Evolutionary conservation across 2,329 filamentous ascomycete genomes (phyloP).

Genomic region (Colletotrichum sp.): DNA sequence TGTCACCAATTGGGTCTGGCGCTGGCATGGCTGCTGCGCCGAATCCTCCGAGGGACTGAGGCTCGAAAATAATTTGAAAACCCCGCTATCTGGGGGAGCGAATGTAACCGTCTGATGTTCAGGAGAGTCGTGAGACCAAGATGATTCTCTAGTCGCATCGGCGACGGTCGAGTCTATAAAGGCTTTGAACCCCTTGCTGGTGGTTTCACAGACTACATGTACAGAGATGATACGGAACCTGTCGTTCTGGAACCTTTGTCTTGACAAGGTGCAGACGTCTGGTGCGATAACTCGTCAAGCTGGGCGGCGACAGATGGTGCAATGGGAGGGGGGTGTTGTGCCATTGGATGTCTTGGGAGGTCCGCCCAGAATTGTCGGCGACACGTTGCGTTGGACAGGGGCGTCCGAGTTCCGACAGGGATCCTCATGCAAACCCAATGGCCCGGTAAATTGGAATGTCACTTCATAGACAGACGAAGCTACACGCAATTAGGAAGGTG

Average conservation of each 20-base stretch:
- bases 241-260: not conserved
- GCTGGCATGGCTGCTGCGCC: not conserved
- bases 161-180: not conserved
- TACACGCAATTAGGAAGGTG: slow-evolving; percentile 1
- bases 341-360: not conserved
- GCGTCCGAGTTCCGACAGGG: not conserved
- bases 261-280: not conserved
- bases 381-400: not conserved
- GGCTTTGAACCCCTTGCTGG: not conserved
- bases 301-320: not conserved
- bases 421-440: not conserved
- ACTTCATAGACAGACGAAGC: not conserved
- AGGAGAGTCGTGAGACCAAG: not conserved
- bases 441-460: not conserved
- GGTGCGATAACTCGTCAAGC: not conserved
- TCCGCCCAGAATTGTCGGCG: not conserved
- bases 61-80: not conserved
- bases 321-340: not conserved
- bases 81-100: not conserved
- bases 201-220: not conserved
- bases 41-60: not conserved
- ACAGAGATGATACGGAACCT: not conserved
- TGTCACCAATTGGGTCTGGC: slow-evolving; percentile 11
- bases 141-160: not conserved
- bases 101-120: not conserved